Conservation (phyloP, 345 rosid species). For the Crucihimalaya himalaica region DNA sequence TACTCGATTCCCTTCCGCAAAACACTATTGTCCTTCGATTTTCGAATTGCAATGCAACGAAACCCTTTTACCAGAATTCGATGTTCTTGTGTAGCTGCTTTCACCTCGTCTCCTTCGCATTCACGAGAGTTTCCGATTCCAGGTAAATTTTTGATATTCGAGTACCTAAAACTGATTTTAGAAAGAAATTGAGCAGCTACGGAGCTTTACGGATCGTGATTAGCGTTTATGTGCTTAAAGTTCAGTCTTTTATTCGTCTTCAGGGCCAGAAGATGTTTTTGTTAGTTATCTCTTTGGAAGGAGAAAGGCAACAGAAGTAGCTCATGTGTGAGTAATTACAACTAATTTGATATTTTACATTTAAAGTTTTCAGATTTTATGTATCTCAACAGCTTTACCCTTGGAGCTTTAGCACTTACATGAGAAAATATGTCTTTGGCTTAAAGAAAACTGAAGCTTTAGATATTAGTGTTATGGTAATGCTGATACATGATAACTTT, state of each 20-base stretch:
- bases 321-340: slow-evolving; percentile 69
- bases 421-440: background rate
- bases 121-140: slow-evolving; percentile 44
- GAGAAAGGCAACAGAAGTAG: slow-evolving; percentile 92
- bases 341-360: background rate
- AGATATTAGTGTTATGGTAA: background rate
- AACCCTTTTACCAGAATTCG: slow-evolving; percentile 21
- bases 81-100: slow-evolving; percentile 26
- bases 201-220: background rate
- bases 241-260: background rate
- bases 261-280: slow-evolving; percentile 72
- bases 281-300: slow-evolving; percentile 73
- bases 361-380: background rate
- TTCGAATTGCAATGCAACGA: background rate
- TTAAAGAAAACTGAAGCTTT: background rate
- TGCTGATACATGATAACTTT: background rate
- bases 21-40: background rate
- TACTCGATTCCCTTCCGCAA: slow-evolving; percentile 19
- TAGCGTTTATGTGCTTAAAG: background rate
- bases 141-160: slow-evolving; percentile 35
- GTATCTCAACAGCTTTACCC: background rate
- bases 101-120: slow-evolving; percentile 32
- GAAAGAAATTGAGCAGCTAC: background rate
- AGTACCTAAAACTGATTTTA: background rate
- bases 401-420: background rate